Conservation (phyloP, 345 rosid species). For the Salix dunnii region DNA sequence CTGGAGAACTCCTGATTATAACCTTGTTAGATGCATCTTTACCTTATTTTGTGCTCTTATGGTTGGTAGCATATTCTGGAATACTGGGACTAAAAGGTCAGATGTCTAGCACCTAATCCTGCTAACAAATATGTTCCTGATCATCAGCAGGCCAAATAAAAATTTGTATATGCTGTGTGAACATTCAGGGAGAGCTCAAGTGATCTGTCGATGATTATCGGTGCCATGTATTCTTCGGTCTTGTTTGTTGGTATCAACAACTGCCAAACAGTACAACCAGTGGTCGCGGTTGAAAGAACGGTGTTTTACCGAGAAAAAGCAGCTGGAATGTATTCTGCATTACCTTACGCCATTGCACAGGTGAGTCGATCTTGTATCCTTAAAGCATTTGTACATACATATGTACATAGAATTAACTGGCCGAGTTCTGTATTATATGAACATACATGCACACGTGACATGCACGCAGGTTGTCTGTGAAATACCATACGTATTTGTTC, state of each 20-base stretch:
- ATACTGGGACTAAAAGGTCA: slow-evolving; percentile 38
- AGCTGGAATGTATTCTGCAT: slow-evolving; percentile 53
- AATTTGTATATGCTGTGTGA: background rate
- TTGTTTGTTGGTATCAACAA: slow-evolving; percentile 50
- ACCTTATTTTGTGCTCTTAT: slow-evolving; percentile 36
- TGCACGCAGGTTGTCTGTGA: slow-evolving; percentile 58
- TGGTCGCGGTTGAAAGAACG: slow-evolving; percentile 52
- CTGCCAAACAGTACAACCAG: slow-evolving; percentile 43
- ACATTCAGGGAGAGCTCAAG: slow-evolving; percentile 31
- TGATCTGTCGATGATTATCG: slow-evolving; percentile 44
- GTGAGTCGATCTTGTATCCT: slow-evolving; percentile 26
- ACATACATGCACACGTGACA: no score
- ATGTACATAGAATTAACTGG: background rate
- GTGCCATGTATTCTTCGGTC: slow-evolving; percentile 44
- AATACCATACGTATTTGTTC: slow-evolving; percentile 65
- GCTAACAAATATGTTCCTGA: background rate
- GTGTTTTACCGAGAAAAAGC: slow-evolving; percentile 64
- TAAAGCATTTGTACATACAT: background rate
- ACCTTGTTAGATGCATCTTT: slow-evolving; percentile 39
- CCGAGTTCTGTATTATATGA: background rate
- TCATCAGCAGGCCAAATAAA: background rate
- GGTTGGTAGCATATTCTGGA: slow-evolving; percentile 48
- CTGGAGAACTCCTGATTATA: slow-evolving; percentile 55
- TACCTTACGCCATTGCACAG: slow-evolving; percentile 59
- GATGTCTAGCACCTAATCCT: background rate